Evolutionary conservation across 768 basidiomycete genomes (phyloP), one percentile per base, ranked within the genome.

Genomic region (Lentinula edodes): DNA sequence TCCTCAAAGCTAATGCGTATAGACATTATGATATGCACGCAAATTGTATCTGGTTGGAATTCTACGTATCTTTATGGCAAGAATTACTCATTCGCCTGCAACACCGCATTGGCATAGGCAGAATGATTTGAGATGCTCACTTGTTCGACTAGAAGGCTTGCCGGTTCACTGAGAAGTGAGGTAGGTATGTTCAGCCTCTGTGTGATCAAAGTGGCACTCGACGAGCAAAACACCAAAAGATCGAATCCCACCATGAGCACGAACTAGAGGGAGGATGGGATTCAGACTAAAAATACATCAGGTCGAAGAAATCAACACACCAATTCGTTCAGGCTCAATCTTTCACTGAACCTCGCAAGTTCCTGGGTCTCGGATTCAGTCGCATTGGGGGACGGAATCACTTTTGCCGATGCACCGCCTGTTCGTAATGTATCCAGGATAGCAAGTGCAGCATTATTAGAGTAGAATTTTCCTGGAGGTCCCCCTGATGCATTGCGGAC

Each of bases 401-500:
- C 77, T 60, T 77, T 74, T 2, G 84, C 85, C 38, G 78, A 78
- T 0, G 81, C 74, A 5, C 84, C 83, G 6, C 75, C 76, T 13
- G 80, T 75, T 48, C 79, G 78, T 35, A 90, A 67, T 6, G 85
- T 76, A 58, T 79, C 73, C n/a, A 87, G 73, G 57, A 89, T 70
- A n/a, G 74, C 69, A 38, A 77, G 67, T 2, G 83, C 83, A 62
- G 79, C 71, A 35, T 78, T 68, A 35, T 73, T 69, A 42, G 71
- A 72, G 67, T 88, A 89, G 66, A 90, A 89, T 65, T 85, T 80
- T 18, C 86, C 89, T 1, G 86, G 80, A 8, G 80, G 78, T 16
- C 76, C 78, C 38, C 69, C 77, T 12, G 67, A 68, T n/a, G 61
- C 61, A 13, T 73, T 75, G 18, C 69, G 72, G 41, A 79, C 69